Evolutionary conservation across 108 stramenopile species (phyloP), one percentile per base, ranked within the genome.

Genomic region (Nannochloropsis oceanica): DNA sequence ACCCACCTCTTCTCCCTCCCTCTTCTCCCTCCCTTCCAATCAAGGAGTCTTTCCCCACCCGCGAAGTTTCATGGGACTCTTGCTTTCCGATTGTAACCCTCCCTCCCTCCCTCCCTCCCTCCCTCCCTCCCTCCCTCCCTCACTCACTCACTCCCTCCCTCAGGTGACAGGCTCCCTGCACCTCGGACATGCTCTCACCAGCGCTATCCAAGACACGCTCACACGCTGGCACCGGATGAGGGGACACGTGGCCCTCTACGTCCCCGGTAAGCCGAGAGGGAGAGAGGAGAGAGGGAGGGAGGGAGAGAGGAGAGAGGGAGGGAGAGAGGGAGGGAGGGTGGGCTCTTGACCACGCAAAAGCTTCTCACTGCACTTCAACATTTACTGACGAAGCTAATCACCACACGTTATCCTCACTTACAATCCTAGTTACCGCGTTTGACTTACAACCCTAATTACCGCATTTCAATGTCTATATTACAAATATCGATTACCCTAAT

Each of bases 201-300:
- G 94, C 13, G 96, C 99, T 26, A 96, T 99, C 79, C 95, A 99
- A 92, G 99, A 99, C 93, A 94, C 96, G 7, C 88, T 99, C 81
- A 94, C 95, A 43, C 79, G 99, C 85, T 99, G 97, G 97, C 96
- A 98, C 93, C 94, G 99, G 42, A 99, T 99, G 99, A 89, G 92
- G 83, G 99, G 99, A 59, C 94, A 98, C 92, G 93, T 94, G 25
- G 97, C 98, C 25, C 91, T 99, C 25, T 99, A 97, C 93, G 95
- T 99, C 79, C 99, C 99, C 44, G 89, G 46, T 50, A 18, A 50
- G 46, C 14, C 13, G n/a, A n/a, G n/a, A n/a, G n/a, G n/a, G n/a
- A n/a, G n/a, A n/a, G n/a, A n/a, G n/a, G 46, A 14, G 46, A 50
- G 46, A 18, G 46, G 46, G 46, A 18, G 0, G 46, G 46, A 18